Evolutionary conservation across 768 basidiomycete species (phyloP).

Genomic region (Calocybe gangraenosa): DNA sequence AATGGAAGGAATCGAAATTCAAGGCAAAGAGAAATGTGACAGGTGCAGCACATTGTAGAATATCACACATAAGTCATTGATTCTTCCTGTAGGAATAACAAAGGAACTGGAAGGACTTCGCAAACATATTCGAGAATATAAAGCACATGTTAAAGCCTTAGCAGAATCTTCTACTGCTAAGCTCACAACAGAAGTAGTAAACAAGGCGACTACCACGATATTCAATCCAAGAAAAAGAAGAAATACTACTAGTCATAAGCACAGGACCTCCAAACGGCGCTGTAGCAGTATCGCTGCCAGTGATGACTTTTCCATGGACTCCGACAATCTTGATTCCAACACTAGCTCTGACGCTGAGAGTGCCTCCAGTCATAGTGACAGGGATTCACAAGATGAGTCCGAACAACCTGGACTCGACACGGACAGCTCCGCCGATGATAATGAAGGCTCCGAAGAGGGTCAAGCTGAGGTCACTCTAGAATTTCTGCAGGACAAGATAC

Average conservation of each 20-base stretch:
- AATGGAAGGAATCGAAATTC: constrained; percentile 37
- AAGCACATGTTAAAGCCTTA: constrained; percentile 43
- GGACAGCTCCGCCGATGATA: constrained; percentile 15
- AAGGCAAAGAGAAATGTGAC: constrained; percentile 35
- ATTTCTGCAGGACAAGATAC: constrained; percentile 38
- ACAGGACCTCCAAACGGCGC: constrained; percentile 40
- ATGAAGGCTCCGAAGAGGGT: constrained; percentile 21
- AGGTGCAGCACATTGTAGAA: constrained; percentile 26
- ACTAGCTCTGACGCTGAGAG: constrained; percentile 20
- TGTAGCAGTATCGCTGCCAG: constrained; percentile 28
- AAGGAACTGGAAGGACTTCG: constrained; percentile 34
- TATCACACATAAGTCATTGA: neutral
- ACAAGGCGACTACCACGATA: constrained; percentile 12
- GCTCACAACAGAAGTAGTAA: constrained; percentile 34
- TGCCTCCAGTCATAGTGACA: constrained; percentile 17
- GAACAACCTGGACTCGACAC: constrained; percentile 14
- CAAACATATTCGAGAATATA: constrained; percentile 32
- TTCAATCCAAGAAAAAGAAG: constrained; percentile 45
- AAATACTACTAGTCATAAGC: constrained; percentile 33
- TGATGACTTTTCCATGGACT: constrained; percentile 28
- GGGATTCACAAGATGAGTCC: constrained; percentile 13
- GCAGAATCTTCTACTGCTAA: constrained; percentile 39
- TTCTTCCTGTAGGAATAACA: constrained; percentile 30
- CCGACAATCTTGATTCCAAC: no score
- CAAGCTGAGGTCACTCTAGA: constrained; percentile 43